Conservation (phyloP, 352 stramenopile genomes). For the Thalassiosira hispida region DNA sequence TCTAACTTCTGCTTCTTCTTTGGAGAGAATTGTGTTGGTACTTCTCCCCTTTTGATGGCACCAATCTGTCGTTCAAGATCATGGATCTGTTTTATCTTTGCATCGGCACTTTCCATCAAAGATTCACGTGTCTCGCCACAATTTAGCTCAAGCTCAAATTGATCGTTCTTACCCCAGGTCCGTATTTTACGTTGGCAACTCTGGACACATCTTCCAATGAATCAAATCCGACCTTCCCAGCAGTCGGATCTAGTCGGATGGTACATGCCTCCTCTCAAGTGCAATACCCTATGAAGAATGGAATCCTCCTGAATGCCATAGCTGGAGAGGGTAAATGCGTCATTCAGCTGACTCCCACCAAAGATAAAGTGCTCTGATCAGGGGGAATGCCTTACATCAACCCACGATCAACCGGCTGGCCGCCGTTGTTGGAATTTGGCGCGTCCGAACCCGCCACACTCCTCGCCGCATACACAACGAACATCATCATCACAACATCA, state of each 20-base stretch:
- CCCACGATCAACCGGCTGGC: too few relatives aligned
- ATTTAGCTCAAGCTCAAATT: neutral
- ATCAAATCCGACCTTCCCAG: too few relatives aligned
- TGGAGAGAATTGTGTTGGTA: neutral
- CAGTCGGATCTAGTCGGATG: too few relatives aligned
- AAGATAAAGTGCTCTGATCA: constrained; percentile 99
- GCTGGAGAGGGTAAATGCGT: constrained; percentile 86
- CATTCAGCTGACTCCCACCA: constrained; percentile 97
- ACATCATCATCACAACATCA: too few relatives aligned
- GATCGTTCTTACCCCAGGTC: neutral
- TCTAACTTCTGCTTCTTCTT: constrained; percentile 1
- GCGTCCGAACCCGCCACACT: too few relatives aligned
- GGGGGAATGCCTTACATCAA: constrained; percentile 97
- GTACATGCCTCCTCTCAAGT: constrained; percentile 22
- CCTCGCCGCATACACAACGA: too few relatives aligned
- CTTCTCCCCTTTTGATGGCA: neutral
- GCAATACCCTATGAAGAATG: constrained; percentile 56
- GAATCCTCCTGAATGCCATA: constrained; percentile 90
- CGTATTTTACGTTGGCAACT: too few relatives aligned
- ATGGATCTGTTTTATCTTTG: neutral
- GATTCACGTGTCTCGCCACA: constrained; percentile 4
- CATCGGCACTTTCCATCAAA: neutral
- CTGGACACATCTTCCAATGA: too few relatives aligned
- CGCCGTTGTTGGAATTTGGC: too few relatives aligned
- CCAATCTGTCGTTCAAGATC: neutral